Evolutionary conservation across 495 filamentous ascomycete genomes (phyloP).

Genomic region (Rostrohypoxylon terebratum): DNA sequence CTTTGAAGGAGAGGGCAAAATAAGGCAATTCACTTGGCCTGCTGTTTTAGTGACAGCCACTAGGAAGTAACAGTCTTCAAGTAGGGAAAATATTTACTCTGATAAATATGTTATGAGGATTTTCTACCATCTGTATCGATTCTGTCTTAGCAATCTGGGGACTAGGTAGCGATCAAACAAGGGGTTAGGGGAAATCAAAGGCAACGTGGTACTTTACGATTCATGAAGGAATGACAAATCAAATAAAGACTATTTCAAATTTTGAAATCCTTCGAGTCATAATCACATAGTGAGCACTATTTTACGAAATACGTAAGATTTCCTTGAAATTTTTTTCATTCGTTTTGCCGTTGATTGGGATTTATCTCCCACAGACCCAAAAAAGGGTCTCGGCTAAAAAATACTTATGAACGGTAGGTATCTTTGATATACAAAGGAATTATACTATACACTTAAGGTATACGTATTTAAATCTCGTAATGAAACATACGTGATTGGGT

Average conservation of each 20-base stretch:
- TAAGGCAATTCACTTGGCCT: conserved; percentile 13
- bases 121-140: no score
- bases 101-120: no score
- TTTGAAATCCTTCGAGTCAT: not conserved
- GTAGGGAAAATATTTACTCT: no score
- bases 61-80: not conserved
- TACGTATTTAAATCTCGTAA: not conserved
- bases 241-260: not conserved
- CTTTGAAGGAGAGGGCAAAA: not conserved
- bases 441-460: not conserved
- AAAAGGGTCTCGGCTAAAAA: not conserved
- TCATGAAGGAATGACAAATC: not conserved
- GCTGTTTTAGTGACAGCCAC: conserved; percentile 15
- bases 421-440: not conserved
- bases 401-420: not conserved
- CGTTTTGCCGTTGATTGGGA: not conserved
- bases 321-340: not conserved
- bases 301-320: not conserved
- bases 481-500: not conserved
- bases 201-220: not conserved
- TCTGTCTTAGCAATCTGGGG: not conserved
- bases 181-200: not conserved
- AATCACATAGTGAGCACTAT: not conserved
- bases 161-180: not conserved
- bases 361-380: not conserved